Percentiles rank a stretch among this genome's conserved stretches.
These are phyloP conservation scores for Fusarium ambrosium DNA, from an alignment of 2,329 filamentous ascomycete species.

Conservation along the genomic window DNA sequence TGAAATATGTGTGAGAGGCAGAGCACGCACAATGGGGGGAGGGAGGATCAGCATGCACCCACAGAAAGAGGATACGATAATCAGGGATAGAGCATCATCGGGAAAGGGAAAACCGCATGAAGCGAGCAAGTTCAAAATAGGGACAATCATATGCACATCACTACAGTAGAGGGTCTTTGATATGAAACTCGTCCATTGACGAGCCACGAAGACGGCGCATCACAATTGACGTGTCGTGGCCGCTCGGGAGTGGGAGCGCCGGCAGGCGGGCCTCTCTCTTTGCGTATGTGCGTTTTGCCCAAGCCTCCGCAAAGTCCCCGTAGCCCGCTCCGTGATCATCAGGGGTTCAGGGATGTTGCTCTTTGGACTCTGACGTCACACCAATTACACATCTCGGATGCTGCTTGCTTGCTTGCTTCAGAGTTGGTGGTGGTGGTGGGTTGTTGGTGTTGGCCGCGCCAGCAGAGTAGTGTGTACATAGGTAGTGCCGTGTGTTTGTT, in stretches of 20 bases:
- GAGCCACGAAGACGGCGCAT: constrained; percentile 28
- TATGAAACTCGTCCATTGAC: constrained; percentile 15
- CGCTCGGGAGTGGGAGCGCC: constrained; percentile 6
- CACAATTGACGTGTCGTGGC: constrained; percentile 33
- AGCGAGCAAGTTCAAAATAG: constrained; percentile 31
- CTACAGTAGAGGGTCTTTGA: constrained; percentile 14
- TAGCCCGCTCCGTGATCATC: constrained; percentile 31
- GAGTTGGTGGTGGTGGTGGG: constrained; percentile 5
- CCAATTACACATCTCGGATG: constrained; percentile 8
- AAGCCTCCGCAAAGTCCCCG: constrained; percentile 17
- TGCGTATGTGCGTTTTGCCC: not conserved
- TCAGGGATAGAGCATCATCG: constrained; percentile 26
- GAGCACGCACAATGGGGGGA: constrained; percentile 6
- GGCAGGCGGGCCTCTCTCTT: not conserved
- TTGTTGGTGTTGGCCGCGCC: not conserved
- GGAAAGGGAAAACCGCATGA: constrained; percentile 4
- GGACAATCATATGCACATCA: constrained; percentile 37
- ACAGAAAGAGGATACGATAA: constrained; percentile 11
- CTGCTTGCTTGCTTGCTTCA: not conserved
- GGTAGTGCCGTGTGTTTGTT: constrained; percentile 24
- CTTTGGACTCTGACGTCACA: constrained; percentile 35
- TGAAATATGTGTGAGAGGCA: constrained; percentile 12
- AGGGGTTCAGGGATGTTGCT: constrained; percentile 30
- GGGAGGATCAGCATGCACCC: constrained; percentile 7
- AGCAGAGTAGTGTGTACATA: not conserved